Conservation (phyloP, 2,329 filamentous ascomycete species). For the Alternaria gansuensis region DNA sequence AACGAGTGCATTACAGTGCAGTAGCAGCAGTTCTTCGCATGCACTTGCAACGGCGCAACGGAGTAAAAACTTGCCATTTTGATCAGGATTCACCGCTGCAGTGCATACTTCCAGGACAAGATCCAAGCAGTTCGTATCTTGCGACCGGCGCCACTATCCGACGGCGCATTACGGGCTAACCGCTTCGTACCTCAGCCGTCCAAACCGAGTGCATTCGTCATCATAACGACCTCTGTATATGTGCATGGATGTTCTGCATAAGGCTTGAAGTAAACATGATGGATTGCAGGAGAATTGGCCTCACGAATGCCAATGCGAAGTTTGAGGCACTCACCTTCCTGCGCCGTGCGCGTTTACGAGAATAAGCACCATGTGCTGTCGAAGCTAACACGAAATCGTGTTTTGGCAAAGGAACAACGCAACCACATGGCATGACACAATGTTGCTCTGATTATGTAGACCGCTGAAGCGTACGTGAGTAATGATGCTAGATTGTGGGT, state of each 20-base stretch:
- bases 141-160: slow-evolving; percentile 5
- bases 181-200: slow-evolving; percentile 1
- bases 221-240: background rate
- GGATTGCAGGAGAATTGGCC: background rate
- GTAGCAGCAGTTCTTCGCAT: background rate
- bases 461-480: background rate
- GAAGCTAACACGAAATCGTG: slow-evolving; percentile 2
- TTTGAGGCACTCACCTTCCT: background rate
- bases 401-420: background rate
- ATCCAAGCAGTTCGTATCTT: slow-evolving; percentile 5
- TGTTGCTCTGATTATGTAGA: background rate
- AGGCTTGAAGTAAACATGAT: background rate
- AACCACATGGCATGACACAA: background rate
- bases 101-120: background rate
- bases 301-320: background rate
- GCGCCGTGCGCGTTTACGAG: background rate
- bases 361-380: background rate
- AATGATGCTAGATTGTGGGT: background rate
- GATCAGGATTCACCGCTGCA: background rate
- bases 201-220: slow-evolving; percentile 2
- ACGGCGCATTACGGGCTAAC: slow-evolving; percentile 2
- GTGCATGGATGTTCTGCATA: background rate
- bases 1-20: slow-evolving; percentile 1
- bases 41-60: background rate
- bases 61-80: background rate